These are phyloP conservation scores for Fusarium neocosmosporiellum DNA, from an alignment of 2,329 filamentous ascomycete genomes.

Conservation along the genomic window DNA sequence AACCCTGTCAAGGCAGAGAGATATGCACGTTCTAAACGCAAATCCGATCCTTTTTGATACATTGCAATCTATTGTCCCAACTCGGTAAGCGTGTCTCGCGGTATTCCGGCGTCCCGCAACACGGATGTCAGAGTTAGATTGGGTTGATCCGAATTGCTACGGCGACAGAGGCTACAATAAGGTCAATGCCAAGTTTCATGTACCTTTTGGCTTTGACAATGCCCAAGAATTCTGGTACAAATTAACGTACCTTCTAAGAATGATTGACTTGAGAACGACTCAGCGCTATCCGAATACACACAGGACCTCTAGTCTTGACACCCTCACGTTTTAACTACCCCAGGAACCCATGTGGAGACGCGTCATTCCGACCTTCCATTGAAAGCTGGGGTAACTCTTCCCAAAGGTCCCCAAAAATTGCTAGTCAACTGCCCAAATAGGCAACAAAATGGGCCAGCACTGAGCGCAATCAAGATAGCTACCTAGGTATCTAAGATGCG, in stretches of 20 bases:
- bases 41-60: not conserved
- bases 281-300: not conserved
- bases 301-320: not conserved
- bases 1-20: not conserved
- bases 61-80: constrained; percentile 22
- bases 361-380: constrained; percentile 5
- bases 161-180: too few relatives aligned
- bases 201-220: not conserved
- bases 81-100: constrained; percentile 3
- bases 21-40: not conserved
- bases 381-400: constrained; percentile 4
- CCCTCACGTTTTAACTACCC: not conserved
- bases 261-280: not conserved
- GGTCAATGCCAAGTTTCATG: not conserved
- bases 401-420: not conserved
- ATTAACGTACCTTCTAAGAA: not conserved
- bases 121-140: not conserved
- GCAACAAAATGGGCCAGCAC: not conserved
- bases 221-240: not conserved
- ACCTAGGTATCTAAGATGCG: not conserved
- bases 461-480: not conserved
- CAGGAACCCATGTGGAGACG: constrained; percentile 3
- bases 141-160: not conserved
- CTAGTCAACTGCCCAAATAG: constrained; percentile 16
- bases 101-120: not conserved